phyloP scores from a whole-genome alignment of 2,329 filamentous ascomycete genomes.

The Colletotrichum truncatum region DNA sequence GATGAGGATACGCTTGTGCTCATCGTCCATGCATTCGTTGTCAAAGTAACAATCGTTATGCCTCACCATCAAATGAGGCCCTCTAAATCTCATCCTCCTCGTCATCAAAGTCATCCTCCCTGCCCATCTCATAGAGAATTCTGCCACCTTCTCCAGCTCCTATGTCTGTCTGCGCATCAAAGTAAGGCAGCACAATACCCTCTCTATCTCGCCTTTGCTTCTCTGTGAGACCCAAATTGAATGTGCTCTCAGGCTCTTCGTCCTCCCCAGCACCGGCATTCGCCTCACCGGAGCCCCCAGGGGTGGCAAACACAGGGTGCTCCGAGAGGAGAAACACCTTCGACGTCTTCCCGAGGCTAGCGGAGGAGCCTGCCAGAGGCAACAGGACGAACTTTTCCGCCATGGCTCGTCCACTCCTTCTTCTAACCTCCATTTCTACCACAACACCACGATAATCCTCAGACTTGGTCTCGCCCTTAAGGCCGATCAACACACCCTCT shows the following conservation, averaged over 20 bases:
- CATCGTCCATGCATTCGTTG: no score
- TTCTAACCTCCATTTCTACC: slow-evolving; percentile 84
- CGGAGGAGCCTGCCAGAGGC: slow-evolving; percentile 33
- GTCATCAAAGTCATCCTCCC: slow-evolving; percentile 96
- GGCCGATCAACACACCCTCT: slow-evolving; percentile 81
- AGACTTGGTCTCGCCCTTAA: slow-evolving; percentile 59
- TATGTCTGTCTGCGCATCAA: slow-evolving; percentile 88
- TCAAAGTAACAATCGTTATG: neutral
- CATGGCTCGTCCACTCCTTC: slow-evolving; percentile 83
- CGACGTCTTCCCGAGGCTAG: slow-evolving; percentile 34
- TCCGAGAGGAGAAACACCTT: slow-evolving; percentile 74
- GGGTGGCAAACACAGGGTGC: slow-evolving; percentile 73
- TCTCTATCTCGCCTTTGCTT: slow-evolving; percentile 89
- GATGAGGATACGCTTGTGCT: no score
- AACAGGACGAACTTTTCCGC: slow-evolving; percentile 70
- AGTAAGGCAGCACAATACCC: slow-evolving; percentile 92
- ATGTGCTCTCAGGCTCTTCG: slow-evolving; percentile 76
- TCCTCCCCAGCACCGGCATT: slow-evolving; percentile 46
- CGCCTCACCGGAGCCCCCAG: slow-evolving; percentile 44
- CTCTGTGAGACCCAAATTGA: slow-evolving; percentile 87
- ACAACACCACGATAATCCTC: slow-evolving; percentile 64
- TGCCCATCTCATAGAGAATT: slow-evolving; percentile 96
- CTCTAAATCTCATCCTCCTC: slow-evolving; percentile 88
- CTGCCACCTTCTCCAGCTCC: slow-evolving; percentile 86
- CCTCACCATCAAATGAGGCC: neutral